Base-by-base conservation (phyloP, 768 basidiomycete genomes). In the Leccinum arenicola region DNA sequence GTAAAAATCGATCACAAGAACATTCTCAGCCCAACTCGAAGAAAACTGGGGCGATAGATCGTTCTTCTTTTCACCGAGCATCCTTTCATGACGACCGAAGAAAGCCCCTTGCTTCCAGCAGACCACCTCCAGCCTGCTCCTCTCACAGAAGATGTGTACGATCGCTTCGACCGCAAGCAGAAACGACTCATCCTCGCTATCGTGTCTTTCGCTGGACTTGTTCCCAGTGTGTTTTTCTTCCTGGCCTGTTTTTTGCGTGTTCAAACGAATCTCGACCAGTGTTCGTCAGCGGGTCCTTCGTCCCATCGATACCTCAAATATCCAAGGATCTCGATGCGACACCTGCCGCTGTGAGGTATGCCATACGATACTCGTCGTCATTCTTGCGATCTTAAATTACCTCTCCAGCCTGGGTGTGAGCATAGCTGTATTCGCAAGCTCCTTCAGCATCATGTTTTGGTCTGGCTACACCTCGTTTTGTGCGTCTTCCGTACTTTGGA, bases 241-340 rank as follows among this genome's bases (percentile, higher is more conserved):
- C 45, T 7, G n/a, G 40, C 58, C 40, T 43, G 2, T 15, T 36
- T 21, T 25, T 47, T 45, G 40, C 6, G 48, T 49, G 14, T n/a
- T 33, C 27, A 52, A 21, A 14, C 50, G 23, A 47, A 36, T 31
- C 27, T 63, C 33, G 15, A 50, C 1, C 56, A 93, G 90, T 87
- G 38, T 84, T 93, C 59, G 83, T 88, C 0, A 75, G 82, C 7
- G 86, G 83, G 0, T 83, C 83, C 1, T 91, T 93, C 68, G 78
- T 90, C 3, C 90, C 90, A 0, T 84, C 85, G 0, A 87, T 93
- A 56, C 88, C 89, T 0, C 81, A 87, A 52, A 84, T 94, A 49
- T 84, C 90, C 8, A 72, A 70, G 27, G 89, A 93, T 59, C 70
- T 93, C 10, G 51, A 80, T 25, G 77, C 87, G 0, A 82, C 88